phyloP scores from a whole-genome alignment of 2,329 filamentous ascomycete genomes.

The Metarhizium guizhouense region DNA sequence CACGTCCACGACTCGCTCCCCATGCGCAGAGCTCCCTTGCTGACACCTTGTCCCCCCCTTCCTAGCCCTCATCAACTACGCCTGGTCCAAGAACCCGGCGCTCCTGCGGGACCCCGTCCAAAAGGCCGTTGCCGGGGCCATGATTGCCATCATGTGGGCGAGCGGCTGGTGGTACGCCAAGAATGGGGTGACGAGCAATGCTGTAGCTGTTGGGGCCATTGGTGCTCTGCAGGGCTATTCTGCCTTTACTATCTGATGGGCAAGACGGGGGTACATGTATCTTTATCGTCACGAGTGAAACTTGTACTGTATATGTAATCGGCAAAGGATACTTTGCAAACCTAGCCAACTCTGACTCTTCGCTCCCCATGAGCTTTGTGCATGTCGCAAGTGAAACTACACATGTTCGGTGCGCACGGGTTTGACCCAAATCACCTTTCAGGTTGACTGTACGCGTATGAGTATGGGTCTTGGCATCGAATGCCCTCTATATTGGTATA shows the following conservation, averaged over 20 bases:
- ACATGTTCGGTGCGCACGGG: too few species aligned
- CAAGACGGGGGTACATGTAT: not conserved
- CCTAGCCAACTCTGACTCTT: too few species aligned
- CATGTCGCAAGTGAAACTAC: too few species aligned
- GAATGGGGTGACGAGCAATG: slow-evolving; percentile 5
- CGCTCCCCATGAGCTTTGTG: too few species aligned
- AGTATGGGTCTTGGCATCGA: too few species aligned
- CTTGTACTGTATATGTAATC: too few species aligned
- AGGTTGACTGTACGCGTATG: too few species aligned
- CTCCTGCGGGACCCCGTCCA: slow-evolving; percentile 8
- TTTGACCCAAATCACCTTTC: too few species aligned
- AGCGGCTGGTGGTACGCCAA: slow-evolving; percentile 9
- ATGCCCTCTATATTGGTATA: not conserved
- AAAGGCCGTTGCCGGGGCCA: slow-evolving; percentile 7
- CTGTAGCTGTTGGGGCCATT: slow-evolving; percentile 5
- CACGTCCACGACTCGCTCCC: slow-evolving; percentile 1
- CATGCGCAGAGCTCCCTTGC: not conserved
- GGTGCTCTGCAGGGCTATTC: slow-evolving; percentile 10
- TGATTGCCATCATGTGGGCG: slow-evolving; percentile 9
- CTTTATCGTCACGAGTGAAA: not conserved
- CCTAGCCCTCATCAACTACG: slow-evolving; percentile 10
- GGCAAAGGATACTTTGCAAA: too few species aligned
- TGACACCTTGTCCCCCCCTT: not conserved
- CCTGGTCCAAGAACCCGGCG: slow-evolving; percentile 9
- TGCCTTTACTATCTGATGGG: slow-evolving; percentile 3